Base-by-base conservation (phyloP, 495 filamentous ascomycete genomes). In the Penicillium chermesinum region DNA sequence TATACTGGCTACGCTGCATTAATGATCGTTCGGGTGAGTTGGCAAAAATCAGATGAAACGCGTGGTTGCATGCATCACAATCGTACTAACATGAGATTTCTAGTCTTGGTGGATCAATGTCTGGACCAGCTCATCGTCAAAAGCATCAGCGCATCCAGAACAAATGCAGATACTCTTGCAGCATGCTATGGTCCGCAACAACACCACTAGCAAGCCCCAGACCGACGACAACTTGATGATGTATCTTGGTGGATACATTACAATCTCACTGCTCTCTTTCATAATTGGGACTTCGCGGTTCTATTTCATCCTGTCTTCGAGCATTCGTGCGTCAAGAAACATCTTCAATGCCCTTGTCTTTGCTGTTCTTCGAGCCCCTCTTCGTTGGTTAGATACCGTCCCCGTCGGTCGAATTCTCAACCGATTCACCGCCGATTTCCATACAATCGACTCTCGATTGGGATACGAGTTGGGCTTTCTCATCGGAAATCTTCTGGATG, bases 371-470 rank as follows among this genome's bases (percentile, higher is more conserved):
- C 80, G 83, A 7, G 76, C 86, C 12, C 87, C 87, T 0, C 66
- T 87, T 7, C 71, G 83, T 38, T 94, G 87, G 85, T 70, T 91
- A 9, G 88, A 94, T 59, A 91, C 87, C 0, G 84, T 89, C 0
- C 88, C 88, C 0, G 66, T 87, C 0, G 88, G 88, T 1, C 79
- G 87, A 18, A 81, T 91, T 30, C 61, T 91, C 2, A 94, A 93
- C 61, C 76, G 88, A 5, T 91, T 91, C 48, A 87, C 86, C 0
- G 75, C 84, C 4, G 88, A 93, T 55, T 90, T 93, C 57, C 75
- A 79, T 52, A 74, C 76, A 2, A 72, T 90, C 21, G 88, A 91
- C 60, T 81, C 78, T 1, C 73, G 75, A 15, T 64, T 80, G 1
- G 60, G 77, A 4, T 73, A 72, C 50, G 73, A 62, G 81, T 3